These are phyloP conservation scores for Spergularia bocconei DNA, from an alignment of 148 eudicot genomes.

Conservation along the genomic window DNA sequence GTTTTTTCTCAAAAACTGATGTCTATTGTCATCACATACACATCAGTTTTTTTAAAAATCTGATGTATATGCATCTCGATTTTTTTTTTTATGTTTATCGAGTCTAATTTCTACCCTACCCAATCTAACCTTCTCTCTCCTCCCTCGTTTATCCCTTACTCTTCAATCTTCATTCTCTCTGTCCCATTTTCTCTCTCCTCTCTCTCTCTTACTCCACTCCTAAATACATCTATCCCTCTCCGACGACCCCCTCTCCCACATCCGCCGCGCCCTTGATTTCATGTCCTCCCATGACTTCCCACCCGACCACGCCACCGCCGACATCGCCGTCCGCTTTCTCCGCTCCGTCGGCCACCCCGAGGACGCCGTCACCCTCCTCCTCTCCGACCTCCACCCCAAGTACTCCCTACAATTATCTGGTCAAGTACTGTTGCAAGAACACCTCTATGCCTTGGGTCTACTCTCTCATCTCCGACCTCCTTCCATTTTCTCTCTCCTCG, in stretches of 20 bases:
- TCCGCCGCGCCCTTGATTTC: constrained; percentile 36
- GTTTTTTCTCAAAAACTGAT: no score
- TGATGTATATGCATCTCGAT: no score
- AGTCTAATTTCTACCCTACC: no score
- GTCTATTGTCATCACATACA: no score
- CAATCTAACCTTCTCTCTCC: no score
- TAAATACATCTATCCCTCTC: background rate
- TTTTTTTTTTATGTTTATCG: no score
- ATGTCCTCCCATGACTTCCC: constrained; percentile 51
- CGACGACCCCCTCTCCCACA: constrained; percentile 24
- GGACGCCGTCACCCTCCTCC: constrained; percentile 50
- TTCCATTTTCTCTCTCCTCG: no score
- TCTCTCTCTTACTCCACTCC: no score
- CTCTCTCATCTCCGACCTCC: constrained; percentile 49
- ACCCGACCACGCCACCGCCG: constrained; percentile 56
- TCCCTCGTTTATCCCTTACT: no score
- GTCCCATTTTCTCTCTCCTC: no score
- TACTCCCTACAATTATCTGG: constrained; percentile 49
- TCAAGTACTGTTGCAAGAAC: constrained; percentile 49
- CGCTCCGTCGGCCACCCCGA: constrained; percentile 42
- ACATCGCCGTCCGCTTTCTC: constrained; percentile 56
- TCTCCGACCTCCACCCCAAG: constrained; percentile 44
- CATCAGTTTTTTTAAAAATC: no score
- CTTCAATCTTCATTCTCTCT: no score
- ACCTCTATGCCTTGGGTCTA: constrained; percentile 50